A percentile compares a stretch with the other conserved stretches of the same genome.
Evolutionary conservation across 176 grass and related monocot genomes (phyloP).

Genomic region (Calamus simplicifolius): DNA sequence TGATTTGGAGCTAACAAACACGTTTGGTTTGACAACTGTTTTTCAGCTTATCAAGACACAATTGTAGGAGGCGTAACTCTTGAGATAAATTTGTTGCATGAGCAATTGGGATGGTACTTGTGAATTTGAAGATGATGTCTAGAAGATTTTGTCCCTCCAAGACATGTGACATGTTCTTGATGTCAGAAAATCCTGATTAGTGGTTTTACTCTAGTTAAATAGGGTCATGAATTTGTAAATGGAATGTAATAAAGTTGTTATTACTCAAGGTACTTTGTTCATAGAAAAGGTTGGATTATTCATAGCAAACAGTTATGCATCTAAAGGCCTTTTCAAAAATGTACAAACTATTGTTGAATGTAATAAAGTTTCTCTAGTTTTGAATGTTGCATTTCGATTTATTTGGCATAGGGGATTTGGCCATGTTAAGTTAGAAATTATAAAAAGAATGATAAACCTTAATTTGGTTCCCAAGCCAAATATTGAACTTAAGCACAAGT

Average conservation of each 20-base stretch:
- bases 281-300: background rate
- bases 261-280: background rate
- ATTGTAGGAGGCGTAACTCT: constrained; percentile 13
- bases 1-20: constrained; percentile 1
- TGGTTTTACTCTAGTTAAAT: constrained; percentile 8
- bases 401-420: constrained; percentile 2
- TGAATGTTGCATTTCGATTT: background rate
- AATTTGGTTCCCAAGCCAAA: constrained; percentile 8
- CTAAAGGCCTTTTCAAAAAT: constrained; percentile 7
- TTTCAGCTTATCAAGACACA: background rate
- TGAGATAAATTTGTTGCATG: background rate
- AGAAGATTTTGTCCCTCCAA: constrained; percentile 2
- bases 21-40: background rate
- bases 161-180: background rate
- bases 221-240: constrained; percentile 4
- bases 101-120: background rate
- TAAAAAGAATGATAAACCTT: background rate
- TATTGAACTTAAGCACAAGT: background rate
- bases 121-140: constrained; percentile 9
- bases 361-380: no score
- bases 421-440: constrained; percentile 9
- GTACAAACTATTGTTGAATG: no score
- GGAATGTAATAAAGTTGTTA: constrained; percentile 12
- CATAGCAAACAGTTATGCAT: background rate
- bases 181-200: constrained; percentile 12